These are phyloP conservation scores for Agaricus subrufescens DNA, from an alignment of 768 basidiomycete species.

Conservation along the genomic window DNA sequence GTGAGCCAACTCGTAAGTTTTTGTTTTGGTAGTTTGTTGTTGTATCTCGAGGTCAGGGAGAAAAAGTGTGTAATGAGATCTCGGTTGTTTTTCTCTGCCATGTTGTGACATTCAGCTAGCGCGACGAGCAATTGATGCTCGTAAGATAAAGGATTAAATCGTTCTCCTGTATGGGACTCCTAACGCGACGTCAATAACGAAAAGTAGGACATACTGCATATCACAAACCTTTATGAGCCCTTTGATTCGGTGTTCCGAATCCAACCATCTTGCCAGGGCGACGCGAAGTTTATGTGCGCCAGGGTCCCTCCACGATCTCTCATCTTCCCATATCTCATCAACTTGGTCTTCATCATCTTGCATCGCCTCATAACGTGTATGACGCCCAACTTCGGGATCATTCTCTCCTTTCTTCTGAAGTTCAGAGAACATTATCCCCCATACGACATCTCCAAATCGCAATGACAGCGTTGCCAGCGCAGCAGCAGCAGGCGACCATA, in stretches of 20 bases:
- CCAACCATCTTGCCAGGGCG: conserved; percentile 45
- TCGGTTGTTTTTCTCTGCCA: conserved; percentile 86
- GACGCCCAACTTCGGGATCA: conserved; percentile 4
- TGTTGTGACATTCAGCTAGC: conserved; percentile 59
- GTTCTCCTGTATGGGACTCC: conserved; percentile 32
- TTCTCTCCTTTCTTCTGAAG: conserved; percentile 22
- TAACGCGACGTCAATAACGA: conserved; percentile 12
- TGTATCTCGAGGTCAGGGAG: conserved; percentile 30
- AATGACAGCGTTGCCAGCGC: conserved; percentile 52
- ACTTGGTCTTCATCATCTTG: conserved; percentile 13
- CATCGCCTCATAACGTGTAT: conserved; percentile 1
- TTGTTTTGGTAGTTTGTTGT: conserved; percentile 44
- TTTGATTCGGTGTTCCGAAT: conserved; percentile 20
- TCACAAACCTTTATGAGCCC: conserved; percentile 29
- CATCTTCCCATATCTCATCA: conserved; percentile 55
- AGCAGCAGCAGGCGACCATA: conserved; percentile 80
- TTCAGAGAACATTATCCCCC: conserved; percentile 67
- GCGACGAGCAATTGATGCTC: conserved; percentile 75
- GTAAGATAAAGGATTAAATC: conserved; percentile 73
- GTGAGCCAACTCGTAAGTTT: conserved; percentile 76
- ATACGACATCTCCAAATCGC: conserved; percentile 66
- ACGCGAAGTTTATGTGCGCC: conserved; percentile 57
- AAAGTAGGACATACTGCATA: background rate
- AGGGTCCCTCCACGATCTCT: conserved; percentile 77
- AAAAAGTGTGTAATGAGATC: conserved; percentile 87